phyloP scores from a whole-genome alignment of 2,329 filamentous ascomycete species.

The Metarhizium anisopliae region DNA sequence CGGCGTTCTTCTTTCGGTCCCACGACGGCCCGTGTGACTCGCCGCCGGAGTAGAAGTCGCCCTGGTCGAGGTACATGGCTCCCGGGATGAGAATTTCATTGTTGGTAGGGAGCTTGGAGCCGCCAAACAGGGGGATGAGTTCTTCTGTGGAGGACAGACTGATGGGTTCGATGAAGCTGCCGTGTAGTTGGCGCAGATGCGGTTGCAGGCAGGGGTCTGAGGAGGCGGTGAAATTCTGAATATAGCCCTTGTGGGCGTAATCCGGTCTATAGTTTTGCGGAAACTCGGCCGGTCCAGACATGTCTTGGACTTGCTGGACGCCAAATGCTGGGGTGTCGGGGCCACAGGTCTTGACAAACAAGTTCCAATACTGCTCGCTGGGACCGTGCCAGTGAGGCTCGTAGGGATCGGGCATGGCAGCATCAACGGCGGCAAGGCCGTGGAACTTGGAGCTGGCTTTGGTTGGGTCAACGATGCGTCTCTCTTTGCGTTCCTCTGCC shows the following conservation, averaged over 20 bases:
- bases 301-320: conserved; percentile 21
- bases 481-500: conserved; percentile 33
- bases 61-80: conserved; percentile 53
- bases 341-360: conserved; percentile 46
- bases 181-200: conserved; percentile 40
- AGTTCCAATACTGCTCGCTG: conserved; percentile 49
- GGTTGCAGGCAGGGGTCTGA: conserved; percentile 52
- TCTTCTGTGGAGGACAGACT: conserved; percentile 42
- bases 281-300: conserved; percentile 21
- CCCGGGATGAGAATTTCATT: conserved; percentile 57
- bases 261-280: conserved; percentile 24
- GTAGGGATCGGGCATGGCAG: conserved; percentile 23
- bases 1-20: conserved; percentile 44
- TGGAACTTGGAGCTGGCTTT: conserved; percentile 35
- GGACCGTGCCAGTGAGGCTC: conserved; percentile 38
- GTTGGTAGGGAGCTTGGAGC: conserved; percentile 53
- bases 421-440: conserved; percentile 28
- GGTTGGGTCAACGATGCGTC: conserved; percentile 32
- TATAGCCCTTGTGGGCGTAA: conserved; percentile 36
- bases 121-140: conserved; percentile 51
- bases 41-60: conserved; percentile 51
- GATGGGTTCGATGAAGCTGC: conserved; percentile 46
- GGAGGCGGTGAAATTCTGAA: conserved; percentile 49
- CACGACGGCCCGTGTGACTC: conserved; percentile 45
- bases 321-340: conserved; percentile 41